Evolutionary conservation across 106 monocot genomes (phyloP).

Genomic region (Dioscorea dumetorum): DNA sequence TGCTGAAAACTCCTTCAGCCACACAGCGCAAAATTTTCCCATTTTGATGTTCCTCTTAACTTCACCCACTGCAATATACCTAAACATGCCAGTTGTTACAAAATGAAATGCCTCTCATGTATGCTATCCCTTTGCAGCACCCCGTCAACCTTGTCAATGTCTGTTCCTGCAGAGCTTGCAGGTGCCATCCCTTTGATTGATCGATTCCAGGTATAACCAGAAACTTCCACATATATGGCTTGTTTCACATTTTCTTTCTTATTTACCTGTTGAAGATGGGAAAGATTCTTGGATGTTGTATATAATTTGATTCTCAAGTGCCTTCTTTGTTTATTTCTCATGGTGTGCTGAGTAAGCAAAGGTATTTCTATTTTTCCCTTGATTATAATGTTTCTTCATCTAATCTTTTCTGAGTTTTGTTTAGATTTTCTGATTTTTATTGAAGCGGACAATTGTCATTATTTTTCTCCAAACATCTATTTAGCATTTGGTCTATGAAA

Average conservation of each 20-base stretch:
- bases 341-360: neutral
- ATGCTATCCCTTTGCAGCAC: conserved; percentile 55
- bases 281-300: no score
- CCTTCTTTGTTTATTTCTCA: neutral
- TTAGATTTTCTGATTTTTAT: no score
- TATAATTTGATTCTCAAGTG: neutral
- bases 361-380: no score
- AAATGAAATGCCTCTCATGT: neutral
- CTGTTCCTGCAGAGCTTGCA: conserved; percentile 78
- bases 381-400: no score
- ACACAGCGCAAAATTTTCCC: neutral
- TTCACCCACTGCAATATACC: neutral
- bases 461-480: no score
- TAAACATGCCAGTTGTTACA: neutral
- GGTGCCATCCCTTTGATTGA: conserved; percentile 83
- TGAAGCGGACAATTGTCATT: no score
- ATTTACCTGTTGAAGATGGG: neutral
- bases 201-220: conserved; percentile 74
- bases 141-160: conserved; percentile 68
- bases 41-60: no score
- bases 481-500: no score
- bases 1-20: neutral
- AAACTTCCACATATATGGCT: neutral
- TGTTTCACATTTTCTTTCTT: neutral
- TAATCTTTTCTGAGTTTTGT: no score